Base-by-base conservation (phyloP, 2,329 filamentous ascomycete genomes). In the Ophiocordyceps camponoti-rufipedis region DNA sequence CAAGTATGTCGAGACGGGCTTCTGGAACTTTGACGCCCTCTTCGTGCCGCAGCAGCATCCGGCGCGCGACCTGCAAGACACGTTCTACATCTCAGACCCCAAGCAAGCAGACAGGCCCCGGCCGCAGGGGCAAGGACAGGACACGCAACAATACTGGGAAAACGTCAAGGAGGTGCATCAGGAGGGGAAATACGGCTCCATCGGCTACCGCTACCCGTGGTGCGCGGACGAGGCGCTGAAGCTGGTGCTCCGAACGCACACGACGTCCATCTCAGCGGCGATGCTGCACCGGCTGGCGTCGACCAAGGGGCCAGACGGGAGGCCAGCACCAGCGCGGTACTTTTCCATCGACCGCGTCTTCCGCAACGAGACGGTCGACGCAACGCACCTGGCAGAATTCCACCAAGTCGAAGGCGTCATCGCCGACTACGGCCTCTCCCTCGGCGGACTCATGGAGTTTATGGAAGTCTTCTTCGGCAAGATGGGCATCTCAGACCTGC, bases 281-380 rank as follows among this genome's bases (percentile, higher is more conserved):
- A 86, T 94, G 70, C 76, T 98, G 52, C 81, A 94, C 67, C 87
- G 87, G 58, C 75, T 98, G 45, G 87, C 91, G 28, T 75, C 82
- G 47, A 75, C 83, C 59, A 87, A 85, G 48, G 82, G 85, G 13
- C 84, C 85, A 5, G 74, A 79, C 54, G 75, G 76, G 42, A 67
- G 69, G 45, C 72, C 74, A 42, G 74, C 72, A 14, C 73, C 77
- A 33, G 87, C 86, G n/a, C 80, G 88, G 50, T 96, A 94, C 70
- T 98, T 98, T 71, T 94, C 86, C 50, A 98, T 98, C 60, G 91
- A 98, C 65, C 80, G 91, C 46, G 91, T 98, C 49, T 98, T 98
- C 80, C 79, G 86, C 53, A 98, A 98, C 64, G 91, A 98, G 66
- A 86, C 86, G 3, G 88, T 98, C 48, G 91, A 98, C 58, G 88